phyloP scores from a whole-genome alignment of 169 alveolate genomes.

The Babesia ovata region DNA sequence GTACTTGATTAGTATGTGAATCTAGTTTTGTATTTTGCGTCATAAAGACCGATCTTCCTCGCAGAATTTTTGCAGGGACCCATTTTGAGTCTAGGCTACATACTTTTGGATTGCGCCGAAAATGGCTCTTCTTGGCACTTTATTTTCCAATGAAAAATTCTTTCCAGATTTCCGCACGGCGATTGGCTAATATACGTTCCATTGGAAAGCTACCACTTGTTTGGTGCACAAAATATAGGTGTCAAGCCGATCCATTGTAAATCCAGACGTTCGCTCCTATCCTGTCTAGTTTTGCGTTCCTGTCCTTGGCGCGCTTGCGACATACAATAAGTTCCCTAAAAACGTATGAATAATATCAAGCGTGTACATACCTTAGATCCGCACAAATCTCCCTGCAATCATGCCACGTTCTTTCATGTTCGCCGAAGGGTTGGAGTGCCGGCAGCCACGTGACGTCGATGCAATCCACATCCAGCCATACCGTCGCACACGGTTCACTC shows the following conservation, averaged over 20 bases:
- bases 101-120: background rate
- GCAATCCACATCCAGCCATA: constrained; percentile 85
- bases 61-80: constrained; percentile 7
- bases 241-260: constrained; percentile 54
- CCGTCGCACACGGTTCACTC: constrained; percentile 22
- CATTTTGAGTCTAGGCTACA: constrained; percentile 1
- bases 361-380: constrained; percentile 67
- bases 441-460: constrained; percentile 84
- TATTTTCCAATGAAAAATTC: background rate
- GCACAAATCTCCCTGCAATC: constrained; percentile 79
- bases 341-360: background rate
- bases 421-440: constrained; percentile 65
- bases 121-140: constrained; percentile 9
- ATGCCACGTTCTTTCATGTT: constrained; percentile 77
- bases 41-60: background rate
- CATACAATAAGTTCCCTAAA: constrained; percentile 79
- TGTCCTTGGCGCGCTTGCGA: constrained; percentile 82
- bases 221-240: no score
- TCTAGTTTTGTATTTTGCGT: background rate
- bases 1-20: background rate
- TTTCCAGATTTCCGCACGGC: no score
- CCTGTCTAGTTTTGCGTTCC: constrained; percentile 78
- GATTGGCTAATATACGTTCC: no score
- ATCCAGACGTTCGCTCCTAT: constrained; percentile 85
- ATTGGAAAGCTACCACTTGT: no score